Evolutionary conservation across 371 early-diverging fungal genomes (phyloP), one percentile per base, ranked within the genome.

Genomic region (Mucor indicus): DNA sequence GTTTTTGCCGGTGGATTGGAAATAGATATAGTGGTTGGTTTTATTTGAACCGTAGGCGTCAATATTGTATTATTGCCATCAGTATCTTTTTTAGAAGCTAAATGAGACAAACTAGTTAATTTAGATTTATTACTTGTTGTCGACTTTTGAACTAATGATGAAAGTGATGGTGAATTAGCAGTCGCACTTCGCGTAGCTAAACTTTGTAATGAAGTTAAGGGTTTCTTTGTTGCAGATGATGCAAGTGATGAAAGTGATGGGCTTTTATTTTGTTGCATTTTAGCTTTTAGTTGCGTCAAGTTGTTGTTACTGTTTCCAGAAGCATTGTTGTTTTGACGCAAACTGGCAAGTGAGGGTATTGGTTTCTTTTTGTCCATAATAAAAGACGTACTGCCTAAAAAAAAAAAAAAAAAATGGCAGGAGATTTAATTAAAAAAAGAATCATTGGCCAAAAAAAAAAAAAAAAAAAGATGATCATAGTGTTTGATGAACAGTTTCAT

Each of bases 101-200:
- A 35, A 25, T 33, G 40, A 40, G 50, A n/a, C n/a, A 49, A 15
- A n/a, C 50, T 13, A 40, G 25, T 23, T 32, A 15, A 3, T 39
- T 50, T 50, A 12, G 32, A 38, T 31, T 36, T 24, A 17, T 31
- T 19, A 25, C 16, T 48, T 48, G 21, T 45, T 53, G 12, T 19
- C 12, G 64, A 60, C 12, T 53, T 55, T 44, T 68, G 60, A 7
- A 69, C 67, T 33, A 74, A 49, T 16, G 59, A 48, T 4, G 64
- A 54, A 13, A 76, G 50, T 13, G 70, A 63, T 5, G 57, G 64
- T 32, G 6, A 46, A 37, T 31, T 45, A 40, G 4, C 55, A 47
- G 19, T 41, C 13, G 21, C 62, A 31, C 37, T 53, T 57, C 52
- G 25, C 31, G 62, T 57, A 6, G 66, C 72, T 22, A 72, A 33